A percentile compares a stretch with the other conserved stretches of the same genome.
These are phyloP conservation scores for Angophora floribunda DNA, from an alignment of 345 rosid genomes.

Conservation along the genomic window DNA sequence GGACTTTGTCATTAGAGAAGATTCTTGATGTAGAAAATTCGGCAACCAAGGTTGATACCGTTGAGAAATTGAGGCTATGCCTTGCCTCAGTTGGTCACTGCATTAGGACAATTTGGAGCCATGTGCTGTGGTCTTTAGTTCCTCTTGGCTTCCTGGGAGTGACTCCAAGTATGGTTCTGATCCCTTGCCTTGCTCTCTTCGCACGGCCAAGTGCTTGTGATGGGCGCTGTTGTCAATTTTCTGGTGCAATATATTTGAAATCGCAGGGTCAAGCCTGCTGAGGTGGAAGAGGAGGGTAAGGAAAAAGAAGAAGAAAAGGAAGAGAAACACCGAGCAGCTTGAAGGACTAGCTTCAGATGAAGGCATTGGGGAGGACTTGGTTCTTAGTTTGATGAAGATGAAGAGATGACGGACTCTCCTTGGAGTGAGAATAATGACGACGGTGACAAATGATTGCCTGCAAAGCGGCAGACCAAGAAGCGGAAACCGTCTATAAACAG, in stretches of 20 bases:
- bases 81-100: too few relatives aligned
- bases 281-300: constrained; percentile 19
- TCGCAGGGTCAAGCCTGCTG: constrained; percentile 27
- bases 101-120: constrained; percentile 1
- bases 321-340: constrained; percentile 6
- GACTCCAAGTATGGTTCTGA: constrained; percentile 36
- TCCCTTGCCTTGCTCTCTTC: neutral
- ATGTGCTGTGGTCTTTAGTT: constrained; percentile 58
- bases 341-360: constrained; percentile 43
- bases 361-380: constrained; percentile 79
- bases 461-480: constrained; percentile 7
- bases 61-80: too few relatives aligned
- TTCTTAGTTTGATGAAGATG: constrained; percentile 80
- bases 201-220: neutral
- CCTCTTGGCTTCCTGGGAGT: constrained; percentile 74
- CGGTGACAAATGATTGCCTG: neutral
- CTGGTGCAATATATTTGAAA: neutral
- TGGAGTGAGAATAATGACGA: constrained; percentile 9
- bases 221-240: neutral
- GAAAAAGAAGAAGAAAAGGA: constrained; percentile 38
- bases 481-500: neutral
- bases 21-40: too few relatives aligned
- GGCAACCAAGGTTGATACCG: too few relatives aligned
- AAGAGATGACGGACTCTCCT: constrained; percentile 10
- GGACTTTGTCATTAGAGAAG: too few relatives aligned